Evolutionary conservation across 164 flowering plant genomes (phyloP), one percentile per base, ranked within the genome.

Genomic region (Tetrastigma voinierianum): DNA sequence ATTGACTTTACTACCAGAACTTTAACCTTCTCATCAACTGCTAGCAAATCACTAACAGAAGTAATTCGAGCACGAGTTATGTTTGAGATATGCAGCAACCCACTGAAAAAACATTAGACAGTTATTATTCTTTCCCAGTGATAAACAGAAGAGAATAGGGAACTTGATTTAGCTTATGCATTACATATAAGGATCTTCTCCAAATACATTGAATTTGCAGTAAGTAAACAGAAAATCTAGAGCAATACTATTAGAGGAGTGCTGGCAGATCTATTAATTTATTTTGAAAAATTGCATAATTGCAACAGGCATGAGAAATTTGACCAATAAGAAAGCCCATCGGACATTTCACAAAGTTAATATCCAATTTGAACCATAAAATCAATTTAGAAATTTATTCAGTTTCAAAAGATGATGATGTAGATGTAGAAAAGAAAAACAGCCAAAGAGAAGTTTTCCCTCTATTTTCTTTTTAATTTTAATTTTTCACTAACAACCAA

Each of bases 61-160:
- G 74, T 62, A 67, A 87, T 51, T 68, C 84, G 77, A 45, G 59
- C 71, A 20, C 74, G 84, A 52, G 78, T 82, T 57, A 95, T 87
- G 63, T 87, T 95, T 70, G 97, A 87, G 47, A 89, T 81, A 77
- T 95, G 97, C 72, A 95, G 81, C 85, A 95, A 76, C n/a, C 98
- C 98, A 80, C 98, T 95, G 86, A 67, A 70, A 70, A 81, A 62
- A 56, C 12, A 74, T 24, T 19, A 23, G 70, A 2, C 66, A 43
- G 21, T 25, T 21, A 32, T 32, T 18, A 67, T 5, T 17, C 49
- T 25, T 64, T 19, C 51, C 16, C 23, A 49, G 49, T 14, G 44
- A 40, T 20, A 46, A 20, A 43, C 18, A 48, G 15, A 67, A 25
- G 40, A 25, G 40, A 25, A 16, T 4, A 32, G 15, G 9, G 19